Evolutionary conservation across 805 yeast species (phyloP).

Genomic region (Yarrowia osloensis): DNA sequence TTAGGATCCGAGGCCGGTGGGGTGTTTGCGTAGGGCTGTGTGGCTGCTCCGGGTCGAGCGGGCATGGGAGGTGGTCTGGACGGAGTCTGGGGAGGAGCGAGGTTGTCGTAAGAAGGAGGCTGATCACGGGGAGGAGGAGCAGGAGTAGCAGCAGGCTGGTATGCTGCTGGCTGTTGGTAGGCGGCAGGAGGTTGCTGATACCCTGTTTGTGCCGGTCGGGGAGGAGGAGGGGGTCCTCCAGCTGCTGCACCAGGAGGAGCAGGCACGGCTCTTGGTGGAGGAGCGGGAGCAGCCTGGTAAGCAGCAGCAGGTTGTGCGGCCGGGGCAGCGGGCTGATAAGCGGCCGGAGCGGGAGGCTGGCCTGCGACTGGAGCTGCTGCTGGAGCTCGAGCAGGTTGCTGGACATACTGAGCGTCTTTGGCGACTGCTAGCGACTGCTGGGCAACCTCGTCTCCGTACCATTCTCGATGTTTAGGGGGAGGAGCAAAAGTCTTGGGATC

Average conservation of each 20-base stretch:
- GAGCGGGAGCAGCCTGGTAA: constrained; percentile 31
- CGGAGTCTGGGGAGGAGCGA: constrained; percentile 8
- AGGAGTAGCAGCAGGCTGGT: constrained; percentile 14
- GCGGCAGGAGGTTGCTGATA: constrained; percentile 13
- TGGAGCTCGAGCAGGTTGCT: constrained; percentile 31
- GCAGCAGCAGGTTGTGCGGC: constrained; percentile 19
- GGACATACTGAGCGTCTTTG: constrained; percentile 33
- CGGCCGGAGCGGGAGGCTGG: constrained; percentile 24
- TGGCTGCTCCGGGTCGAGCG: background rate
- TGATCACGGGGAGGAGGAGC: constrained; percentile 27
- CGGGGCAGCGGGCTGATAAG: constrained; percentile 8
- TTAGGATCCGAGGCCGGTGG: constrained; percentile 6
- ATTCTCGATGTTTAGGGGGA: constrained; percentile 50
- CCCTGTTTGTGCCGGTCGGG: constrained; percentile 1
- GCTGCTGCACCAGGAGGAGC: constrained; percentile 5
- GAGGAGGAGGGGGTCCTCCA: constrained; percentile 28
- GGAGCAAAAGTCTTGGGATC: constrained; percentile 47
- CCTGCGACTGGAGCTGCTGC: constrained; percentile 16
- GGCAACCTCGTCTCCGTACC: constrained; percentile 38
- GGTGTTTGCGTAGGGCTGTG: background rate
- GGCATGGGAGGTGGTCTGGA: constrained; percentile 17
- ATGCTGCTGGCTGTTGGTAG: constrained; percentile 4
- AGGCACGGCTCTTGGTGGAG: constrained; percentile 10
- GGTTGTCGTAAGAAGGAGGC: constrained; percentile 3
- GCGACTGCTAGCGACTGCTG: constrained; percentile 14